Evolutionary conservation across 2,329 filamentous ascomycete species (phyloP).

Genomic region (Alternaria dauci): DNA sequence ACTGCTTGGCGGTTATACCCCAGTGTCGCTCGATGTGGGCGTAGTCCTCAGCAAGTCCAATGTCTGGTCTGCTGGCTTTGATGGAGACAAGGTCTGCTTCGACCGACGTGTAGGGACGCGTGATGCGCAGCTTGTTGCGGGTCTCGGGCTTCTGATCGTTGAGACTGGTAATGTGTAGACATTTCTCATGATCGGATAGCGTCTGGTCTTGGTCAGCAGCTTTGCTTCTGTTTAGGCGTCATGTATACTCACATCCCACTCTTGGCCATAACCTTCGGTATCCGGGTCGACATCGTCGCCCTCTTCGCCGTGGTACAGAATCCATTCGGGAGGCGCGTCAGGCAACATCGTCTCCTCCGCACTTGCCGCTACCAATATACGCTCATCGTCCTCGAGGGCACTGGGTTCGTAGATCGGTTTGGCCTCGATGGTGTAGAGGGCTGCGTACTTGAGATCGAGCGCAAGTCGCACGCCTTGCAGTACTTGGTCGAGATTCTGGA

Average conservation of each 20-base stretch:
- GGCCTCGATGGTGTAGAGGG: slow-evolving; percentile 19
- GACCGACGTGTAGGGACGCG: slow-evolving; percentile 10
- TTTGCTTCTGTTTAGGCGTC: fast-evolving
- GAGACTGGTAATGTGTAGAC: slow-evolving; percentile 16
- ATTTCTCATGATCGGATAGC: slow-evolving; percentile 20
- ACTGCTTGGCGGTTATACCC: slow-evolving; percentile 3
- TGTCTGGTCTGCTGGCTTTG: background rate
- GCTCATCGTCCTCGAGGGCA: slow-evolving; percentile 19
- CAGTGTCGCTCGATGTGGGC: slow-evolving; percentile 13
- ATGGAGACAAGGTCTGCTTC: slow-evolving; percentile 2
- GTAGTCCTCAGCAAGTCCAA: background rate
- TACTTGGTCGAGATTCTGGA: slow-evolving; percentile 19
- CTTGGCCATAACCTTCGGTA: slow-evolving; percentile 3
- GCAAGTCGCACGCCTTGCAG: slow-evolving; percentile 21
- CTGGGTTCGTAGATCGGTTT: slow-evolving; percentile 16
- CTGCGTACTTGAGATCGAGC: slow-evolving; percentile 16
- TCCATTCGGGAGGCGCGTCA: slow-evolving; percentile 12
- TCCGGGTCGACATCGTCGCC: slow-evolving; percentile 14
- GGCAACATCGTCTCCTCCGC: slow-evolving; percentile 15
- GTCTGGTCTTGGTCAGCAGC: background rate
- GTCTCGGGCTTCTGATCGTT: slow-evolving; percentile 8
- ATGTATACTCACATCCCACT: slow-evolving; percentile 12
- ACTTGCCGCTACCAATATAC: slow-evolving; percentile 15
- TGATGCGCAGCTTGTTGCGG: slow-evolving; percentile 21
- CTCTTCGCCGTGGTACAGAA: slow-evolving; percentile 19